Conservation (phyloP, 1,284 basidiomycete genomes). For the Gymnopus androsaceus region DNA sequence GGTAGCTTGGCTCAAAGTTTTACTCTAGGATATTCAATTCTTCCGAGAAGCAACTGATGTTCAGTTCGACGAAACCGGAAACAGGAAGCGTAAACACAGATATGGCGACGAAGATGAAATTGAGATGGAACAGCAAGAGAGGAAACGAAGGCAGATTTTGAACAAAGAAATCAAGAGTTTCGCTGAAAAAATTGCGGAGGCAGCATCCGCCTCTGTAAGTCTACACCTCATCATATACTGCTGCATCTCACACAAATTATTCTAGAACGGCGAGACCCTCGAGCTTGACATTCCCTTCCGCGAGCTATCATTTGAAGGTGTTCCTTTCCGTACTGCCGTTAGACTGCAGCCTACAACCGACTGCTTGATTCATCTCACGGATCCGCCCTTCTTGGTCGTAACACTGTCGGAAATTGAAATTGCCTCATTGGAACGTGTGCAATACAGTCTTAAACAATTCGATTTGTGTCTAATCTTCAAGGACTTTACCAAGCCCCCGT, state of each 20-base stretch:
- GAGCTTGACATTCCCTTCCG: conserved; percentile 97
- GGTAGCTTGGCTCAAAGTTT: not conserved
- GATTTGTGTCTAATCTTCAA: conserved; percentile 97
- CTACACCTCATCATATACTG: not conserved
- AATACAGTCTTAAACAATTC: conserved; percentile 96
- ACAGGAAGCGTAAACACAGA: conserved; percentile 94
- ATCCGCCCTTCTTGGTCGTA: conserved; percentile 95
- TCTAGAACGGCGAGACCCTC: conserved; percentile 76
- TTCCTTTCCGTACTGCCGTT: conserved; percentile 94
- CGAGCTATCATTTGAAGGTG: conserved; percentile 96
- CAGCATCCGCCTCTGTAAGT: conserved; percentile 71
- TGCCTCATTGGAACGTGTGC: conserved; percentile 95
- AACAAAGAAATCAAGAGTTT: conserved; percentile 97
- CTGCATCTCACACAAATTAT: conserved; percentile 18
- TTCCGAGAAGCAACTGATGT: conserved; percentile 98
- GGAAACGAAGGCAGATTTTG: conserved; percentile 83
- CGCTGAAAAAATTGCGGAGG: conserved; percentile 91
- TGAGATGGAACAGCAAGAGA: conserved; percentile 97
- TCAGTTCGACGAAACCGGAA: conserved; percentile 99
- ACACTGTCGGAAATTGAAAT: conserved; percentile 95
- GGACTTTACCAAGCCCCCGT: conserved; percentile 89
- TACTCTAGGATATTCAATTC: conserved; percentile 89
- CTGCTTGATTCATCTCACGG: conserved; percentile 93
- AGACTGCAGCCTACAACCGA: conserved; percentile 96
- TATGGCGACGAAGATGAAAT: conserved; percentile 99